These are phyloP conservation scores for Penicillium pancosmium DNA, from an alignment of 495 filamentous ascomycete genomes.

Conservation along the genomic window DNA sequence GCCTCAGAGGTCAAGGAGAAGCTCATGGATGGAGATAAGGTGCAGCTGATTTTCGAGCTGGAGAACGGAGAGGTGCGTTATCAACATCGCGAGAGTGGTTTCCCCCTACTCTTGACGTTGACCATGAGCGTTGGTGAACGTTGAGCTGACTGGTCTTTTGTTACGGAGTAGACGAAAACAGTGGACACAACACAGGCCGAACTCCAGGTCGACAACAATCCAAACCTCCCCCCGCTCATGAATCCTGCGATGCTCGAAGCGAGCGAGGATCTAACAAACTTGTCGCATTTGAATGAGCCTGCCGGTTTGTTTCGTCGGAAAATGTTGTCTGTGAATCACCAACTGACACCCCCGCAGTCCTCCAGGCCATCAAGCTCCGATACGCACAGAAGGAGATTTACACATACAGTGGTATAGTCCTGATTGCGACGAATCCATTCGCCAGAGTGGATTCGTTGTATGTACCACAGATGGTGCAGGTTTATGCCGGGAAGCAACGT, in stretches of 20 bases:
- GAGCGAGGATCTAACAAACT: conserved; percentile 95
- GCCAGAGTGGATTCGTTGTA: conserved; percentile 97
- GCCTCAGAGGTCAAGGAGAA: conserved; percentile 93
- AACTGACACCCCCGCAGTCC: conserved; percentile 62
- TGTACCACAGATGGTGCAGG: conserved; percentile 98
- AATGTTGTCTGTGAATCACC: conserved; percentile 2
- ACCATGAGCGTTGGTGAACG: not conserved
- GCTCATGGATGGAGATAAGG: conserved; percentile 79
- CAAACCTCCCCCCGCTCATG: conserved; percentile 85
- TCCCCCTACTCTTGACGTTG: no score
- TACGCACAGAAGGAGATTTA: conserved; percentile 99
- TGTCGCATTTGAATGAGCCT: conserved; percentile 98
- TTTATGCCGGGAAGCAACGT: conserved; percentile 96
- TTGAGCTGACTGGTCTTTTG: conserved; percentile 24
- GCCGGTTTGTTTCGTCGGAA: conserved; percentile 66
- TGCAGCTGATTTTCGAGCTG: conserved; percentile 80
- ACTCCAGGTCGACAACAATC: conserved; percentile 73
- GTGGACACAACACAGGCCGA: conserved; percentile 79
- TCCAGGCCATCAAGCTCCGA: conserved; percentile 96
- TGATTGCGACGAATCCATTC: conserved; percentile 99
- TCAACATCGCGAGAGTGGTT: not conserved
- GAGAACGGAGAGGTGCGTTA: conserved; percentile 87
- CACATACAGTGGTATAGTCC: conserved; percentile 97
- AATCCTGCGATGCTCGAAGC: conserved; percentile 98
- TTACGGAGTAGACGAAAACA: conserved; percentile 64